Conservation (phyloP, 108 stramenopile genomes). For the Skeletonema grethae region DNA sequence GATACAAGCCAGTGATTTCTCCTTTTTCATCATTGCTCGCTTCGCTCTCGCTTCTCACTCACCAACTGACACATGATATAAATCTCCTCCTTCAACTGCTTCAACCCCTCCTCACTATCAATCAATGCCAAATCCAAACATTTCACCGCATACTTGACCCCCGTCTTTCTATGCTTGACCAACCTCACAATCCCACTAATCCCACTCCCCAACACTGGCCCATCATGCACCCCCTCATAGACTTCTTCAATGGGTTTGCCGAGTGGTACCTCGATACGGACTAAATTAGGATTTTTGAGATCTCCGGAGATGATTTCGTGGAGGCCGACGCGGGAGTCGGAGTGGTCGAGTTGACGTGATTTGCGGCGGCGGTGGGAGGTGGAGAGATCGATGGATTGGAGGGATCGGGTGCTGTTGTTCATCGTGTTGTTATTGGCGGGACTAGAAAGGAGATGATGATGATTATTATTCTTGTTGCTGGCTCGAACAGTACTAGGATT, state of each 20-base stretch:
- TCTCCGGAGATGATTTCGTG: slow-evolving; percentile 34
- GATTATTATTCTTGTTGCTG: neutral
- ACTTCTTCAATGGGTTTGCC: slow-evolving; percentile 91
- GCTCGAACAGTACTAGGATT: neutral
- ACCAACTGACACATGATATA: slow-evolving; percentile 89
- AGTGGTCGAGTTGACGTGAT: slow-evolving; percentile 25
- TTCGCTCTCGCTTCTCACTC: no score
- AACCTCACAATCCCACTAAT: slow-evolving; percentile 81
- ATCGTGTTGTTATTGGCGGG: neutral
- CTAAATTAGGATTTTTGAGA: slow-evolving; percentile 58
- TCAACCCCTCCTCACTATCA: slow-evolving; percentile 70
- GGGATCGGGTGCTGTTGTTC: neutral
- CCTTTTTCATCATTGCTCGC: no score
- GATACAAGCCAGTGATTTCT: no score
- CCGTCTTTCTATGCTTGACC: slow-evolving; percentile 71
- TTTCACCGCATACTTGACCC: slow-evolving; percentile 81
- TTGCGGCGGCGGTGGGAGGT: slow-evolving; percentile 17
- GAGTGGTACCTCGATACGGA: slow-evolving; percentile 86
- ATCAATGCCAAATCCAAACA: slow-evolving; percentile 83
- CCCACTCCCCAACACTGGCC: slow-evolving; percentile 80
- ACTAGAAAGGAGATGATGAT: no score
- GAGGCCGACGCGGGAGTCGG: slow-evolving; percentile 44
- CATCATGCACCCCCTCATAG: slow-evolving; percentile 84
- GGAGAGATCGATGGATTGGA: neutral
- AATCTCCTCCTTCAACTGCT: slow-evolving; percentile 83